Percentiles rank a stretch among this genome's conserved stretches.
Evolutionary conservation across 2,329 filamentous ascomycete species (phyloP).

Genomic region (Penicillium thymicola): DNA sequence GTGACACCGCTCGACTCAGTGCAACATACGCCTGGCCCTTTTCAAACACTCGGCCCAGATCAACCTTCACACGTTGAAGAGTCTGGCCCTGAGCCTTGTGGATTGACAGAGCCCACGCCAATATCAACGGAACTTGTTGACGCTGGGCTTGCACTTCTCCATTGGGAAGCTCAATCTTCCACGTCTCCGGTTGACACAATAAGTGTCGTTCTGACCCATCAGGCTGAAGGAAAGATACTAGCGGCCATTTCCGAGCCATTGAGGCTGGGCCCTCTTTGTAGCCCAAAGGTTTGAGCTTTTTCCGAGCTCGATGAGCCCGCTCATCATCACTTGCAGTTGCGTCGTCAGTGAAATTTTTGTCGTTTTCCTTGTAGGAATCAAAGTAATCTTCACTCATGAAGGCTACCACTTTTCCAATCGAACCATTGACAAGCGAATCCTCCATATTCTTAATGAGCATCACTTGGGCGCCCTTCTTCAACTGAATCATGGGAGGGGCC

Average conservation of each 20-base stretch:
- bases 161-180: constrained; percentile 96
- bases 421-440: constrained; percentile 88
- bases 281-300: constrained; percentile 55
- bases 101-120: constrained; percentile 95
- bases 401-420: constrained; percentile 76
- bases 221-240: constrained; percentile 77
- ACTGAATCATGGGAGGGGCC: constrained; percentile 73
- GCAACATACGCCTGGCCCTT: constrained; percentile 98
- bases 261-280: constrained; percentile 49
- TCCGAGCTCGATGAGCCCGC: constrained; percentile 44
- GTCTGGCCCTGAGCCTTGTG: constrained; percentile 98
- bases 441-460: constrained; percentile 99
- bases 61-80: constrained; percentile 87
- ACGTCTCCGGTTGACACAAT: constrained; percentile 80
- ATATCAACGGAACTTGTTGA: constrained; percentile 77
- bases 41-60: constrained; percentile 88
- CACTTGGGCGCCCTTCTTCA: constrained; percentile 92
- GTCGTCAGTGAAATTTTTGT: constrained; percentile 53
- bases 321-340: constrained; percentile 48
- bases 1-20: constrained; percentile 83
- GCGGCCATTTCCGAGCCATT: constrained; percentile 64
- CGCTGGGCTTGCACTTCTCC: constrained; percentile 90
- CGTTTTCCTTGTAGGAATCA: constrained; percentile 56
- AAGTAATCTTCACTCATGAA: constrained; percentile 72
- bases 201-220: constrained; percentile 75